phyloP scores from a whole-genome alignment of 2,329 filamentous ascomycete genomes.

The Pseudogymnoascus sp. region DNA sequence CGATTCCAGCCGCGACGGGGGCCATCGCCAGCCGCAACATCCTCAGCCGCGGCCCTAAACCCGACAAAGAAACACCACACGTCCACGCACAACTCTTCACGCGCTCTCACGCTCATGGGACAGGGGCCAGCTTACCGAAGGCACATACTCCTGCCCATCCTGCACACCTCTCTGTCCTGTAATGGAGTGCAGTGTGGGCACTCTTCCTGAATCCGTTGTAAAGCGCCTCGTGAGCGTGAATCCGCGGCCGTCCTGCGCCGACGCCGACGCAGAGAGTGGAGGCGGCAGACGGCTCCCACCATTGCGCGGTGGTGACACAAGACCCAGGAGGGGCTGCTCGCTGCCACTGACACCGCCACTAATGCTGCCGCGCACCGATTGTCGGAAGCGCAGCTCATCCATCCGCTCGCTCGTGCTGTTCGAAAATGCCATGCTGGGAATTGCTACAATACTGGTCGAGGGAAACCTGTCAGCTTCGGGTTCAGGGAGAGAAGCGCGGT shows the following conservation, averaged over 20 bases:
- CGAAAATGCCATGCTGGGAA: constrained; percentile 54
- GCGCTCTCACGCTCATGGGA: neutral
- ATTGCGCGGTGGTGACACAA: constrained; percentile 68
- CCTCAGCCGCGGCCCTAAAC: neutral
- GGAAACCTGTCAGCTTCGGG: constrained; percentile 17
- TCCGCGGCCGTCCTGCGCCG: constrained; percentile 60
- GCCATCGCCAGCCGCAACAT: neutral
- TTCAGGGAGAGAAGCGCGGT: neutral
- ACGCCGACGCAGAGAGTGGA: constrained; percentile 39
- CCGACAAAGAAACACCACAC: neutral
- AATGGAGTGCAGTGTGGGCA: constrained; percentile 58
- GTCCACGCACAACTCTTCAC: neutral
- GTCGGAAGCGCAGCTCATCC: constrained; percentile 71
- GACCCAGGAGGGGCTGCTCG: constrained; percentile 66
- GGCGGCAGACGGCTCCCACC: constrained; percentile 52
- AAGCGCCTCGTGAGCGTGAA: constrained; percentile 76
- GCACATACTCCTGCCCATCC: constrained; percentile 27
- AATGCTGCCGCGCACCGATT: constrained; percentile 1
- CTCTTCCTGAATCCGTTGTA: constrained; percentile 80
- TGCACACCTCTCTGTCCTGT: constrained; percentile 24
- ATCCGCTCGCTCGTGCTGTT: constrained; percentile 57
- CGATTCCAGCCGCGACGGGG: neutral
- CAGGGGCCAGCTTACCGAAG: constrained; percentile 25
- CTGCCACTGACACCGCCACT: constrained; percentile 28
- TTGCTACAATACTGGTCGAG: constrained; percentile 22